Evolutionary conservation across 345 rosid species (phyloP).

Genomic region (Salix exigua): DNA sequence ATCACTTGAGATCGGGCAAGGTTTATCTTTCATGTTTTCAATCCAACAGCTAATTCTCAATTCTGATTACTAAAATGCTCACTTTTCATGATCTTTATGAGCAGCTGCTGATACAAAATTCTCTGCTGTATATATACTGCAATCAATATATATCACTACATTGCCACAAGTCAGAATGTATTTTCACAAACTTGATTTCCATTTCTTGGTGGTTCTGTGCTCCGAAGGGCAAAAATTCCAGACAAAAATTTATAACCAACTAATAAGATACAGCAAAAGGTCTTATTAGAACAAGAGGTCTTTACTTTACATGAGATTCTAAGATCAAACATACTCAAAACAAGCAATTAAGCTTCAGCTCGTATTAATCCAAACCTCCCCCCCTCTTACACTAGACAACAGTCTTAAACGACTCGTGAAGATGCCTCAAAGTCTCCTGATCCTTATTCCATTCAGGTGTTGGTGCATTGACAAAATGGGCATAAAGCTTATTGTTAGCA

Average conservation of each 20-base stretch:
- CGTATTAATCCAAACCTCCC: not conserved
- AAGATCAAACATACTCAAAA: conserved; percentile 3
- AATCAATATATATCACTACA: not conserved
- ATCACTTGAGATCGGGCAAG: not conserved
- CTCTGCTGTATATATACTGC: not conserved
- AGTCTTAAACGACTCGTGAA: conserved; percentile 83
- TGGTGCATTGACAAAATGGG: conserved; percentile 90
- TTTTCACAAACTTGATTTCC: not conserved
- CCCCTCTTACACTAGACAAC: conserved; percentile 26
- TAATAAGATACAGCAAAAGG: not conserved
- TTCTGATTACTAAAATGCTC: not conserved
- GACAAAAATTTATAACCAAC: not conserved
- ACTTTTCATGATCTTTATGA: not conserved
- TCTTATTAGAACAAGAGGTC: not conserved
- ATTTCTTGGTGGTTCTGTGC: not conserved
- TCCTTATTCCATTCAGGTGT: conserved; percentile 81
- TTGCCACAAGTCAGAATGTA: not conserved
- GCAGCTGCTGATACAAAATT: not conserved
- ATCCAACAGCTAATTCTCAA: not conserved
- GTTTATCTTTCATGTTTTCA: not conserved
- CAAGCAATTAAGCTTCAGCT: conserved; percentile 5
- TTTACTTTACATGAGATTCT: not conserved
- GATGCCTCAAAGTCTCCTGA: conserved; percentile 62
- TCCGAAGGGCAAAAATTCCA: not conserved
- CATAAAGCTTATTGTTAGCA: conserved; percentile 80